Base-by-base conservation (phyloP, 1,139 yeast genomes). In the Hyphopichia pseudoburtonii region DNA sequence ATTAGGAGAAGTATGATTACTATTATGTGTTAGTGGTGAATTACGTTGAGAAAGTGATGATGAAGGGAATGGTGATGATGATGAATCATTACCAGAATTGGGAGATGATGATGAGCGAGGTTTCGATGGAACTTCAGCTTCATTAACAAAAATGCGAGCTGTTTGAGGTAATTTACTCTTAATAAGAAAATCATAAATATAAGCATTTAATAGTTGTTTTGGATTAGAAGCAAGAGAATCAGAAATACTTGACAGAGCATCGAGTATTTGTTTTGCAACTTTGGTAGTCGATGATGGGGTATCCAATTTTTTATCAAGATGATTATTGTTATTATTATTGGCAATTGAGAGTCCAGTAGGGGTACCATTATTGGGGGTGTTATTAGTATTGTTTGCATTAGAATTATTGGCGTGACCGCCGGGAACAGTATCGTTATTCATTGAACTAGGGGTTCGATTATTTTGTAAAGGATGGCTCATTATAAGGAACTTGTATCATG, bases 131-230 rank as follows among this genome's bases (percentile, higher is more conserved):
- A 73, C 55, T 35, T 81, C 87, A 0, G 90, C 89, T 57, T 89
- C 96, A 45, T 74, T 76, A 46, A 76, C 78, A 56, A 89, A 87
- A 19, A 76, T 74, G 39, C 72, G 70, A 2, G 96, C 96, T 1
- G 95, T 80, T 40, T 80, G 81, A 9, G 77, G 73, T 37, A 87
- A 70, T 31, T 86, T 75, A 39, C 86, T 81, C 60, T 89, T 89
- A 51, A 85, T 62, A 43, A 90, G 68, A 52, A 88, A 90, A 62
- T 90, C 97, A 56, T 87, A 86, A 30, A 90, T 83, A 59, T 88
- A 89, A 14, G 90, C 87, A 54, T 89, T 86, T 44, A 90, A 67
- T 34, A 86, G 64, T 56, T 84, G 89, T 52, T 79, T 78, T 5
- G 85, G 70, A 44, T 73, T 76, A 25, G 74, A 60, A 3, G 85